Evolutionary conservation across 495 filamentous ascomycete genomes (phyloP), one percentile per base, ranked within the genome.

Genomic region (Jackrogersella multiformis): DNA sequence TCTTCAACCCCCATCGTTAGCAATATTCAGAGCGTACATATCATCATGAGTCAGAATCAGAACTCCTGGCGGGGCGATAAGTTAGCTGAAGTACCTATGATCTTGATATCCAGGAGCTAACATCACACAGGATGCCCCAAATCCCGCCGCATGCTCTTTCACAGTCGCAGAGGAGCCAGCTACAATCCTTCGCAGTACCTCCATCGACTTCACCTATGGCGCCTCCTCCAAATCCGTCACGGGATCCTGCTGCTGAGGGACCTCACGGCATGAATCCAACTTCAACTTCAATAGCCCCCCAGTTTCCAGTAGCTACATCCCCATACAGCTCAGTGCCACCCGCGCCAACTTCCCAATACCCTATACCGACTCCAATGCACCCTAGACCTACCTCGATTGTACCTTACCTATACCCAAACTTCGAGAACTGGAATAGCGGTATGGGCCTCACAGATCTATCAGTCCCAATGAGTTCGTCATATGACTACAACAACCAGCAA

Each of bases 311-410:
- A 6, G 68, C 56, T 0, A 21, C 69, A 6, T 15, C 20, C 12
- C 64, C 64, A 2, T 51, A 35, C 39, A 52, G 36, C 8, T 24
- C 70, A 0, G 64, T 64, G 2, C 44, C 44, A 48, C 5, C 23
- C 1, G 10, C 13, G 21, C 21, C 44, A 15, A 28, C 23, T 5
- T 23, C 21, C 2, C 44, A 28, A 8, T 32, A 49, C 6, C 6
- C 45, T 4, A 48, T 24, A 9, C 10, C 44, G 44, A 30, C 4
- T 71, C 5, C 64, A 61, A 9, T 12, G 36, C 12, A 32, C 42
- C 3, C 65, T 79, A 5, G 59, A 69, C 3, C 44, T 80, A 0
- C 65, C 67, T n/a, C 44, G 4, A 48, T 48, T 20, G 13, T 23
- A 3, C 26, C 42, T 5, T 6, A 15, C 45, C 1, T 30, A 18